phyloP scores from a whole-genome alignment of 1,139 yeast genomes.

The Diutina pseudorugosa region DNA sequence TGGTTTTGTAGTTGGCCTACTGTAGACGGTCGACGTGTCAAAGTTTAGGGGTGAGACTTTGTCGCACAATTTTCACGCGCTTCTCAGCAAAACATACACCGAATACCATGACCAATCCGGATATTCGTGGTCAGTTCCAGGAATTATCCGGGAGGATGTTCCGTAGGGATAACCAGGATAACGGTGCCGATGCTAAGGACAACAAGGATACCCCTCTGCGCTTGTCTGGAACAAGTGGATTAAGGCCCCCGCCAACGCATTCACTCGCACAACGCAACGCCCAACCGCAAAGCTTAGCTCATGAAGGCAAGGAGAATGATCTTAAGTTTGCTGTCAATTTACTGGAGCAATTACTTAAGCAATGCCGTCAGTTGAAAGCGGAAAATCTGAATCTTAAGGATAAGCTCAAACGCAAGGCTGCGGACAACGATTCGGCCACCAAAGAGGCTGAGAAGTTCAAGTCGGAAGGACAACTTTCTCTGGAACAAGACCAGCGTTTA shows the following conservation, averaged over 20 bases:
- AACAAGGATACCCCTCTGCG: neutral
- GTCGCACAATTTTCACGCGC: neutral
- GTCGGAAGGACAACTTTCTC: conserved; percentile 19
- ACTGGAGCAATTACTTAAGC: conserved; percentile 65
- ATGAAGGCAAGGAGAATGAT: conserved; percentile 45
- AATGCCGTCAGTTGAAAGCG: conserved; percentile 67
- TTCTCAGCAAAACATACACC: neutral
- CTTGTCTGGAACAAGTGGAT: neutral
- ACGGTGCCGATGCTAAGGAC: neutral
- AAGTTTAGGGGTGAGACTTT: neutral
- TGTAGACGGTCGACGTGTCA: neutral
- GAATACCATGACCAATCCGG: neutral
- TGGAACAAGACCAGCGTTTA: conserved; percentile 30
- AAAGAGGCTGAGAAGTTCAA: conserved; percentile 25
- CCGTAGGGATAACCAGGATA: neutral
- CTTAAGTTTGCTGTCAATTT: conserved; percentile 74
- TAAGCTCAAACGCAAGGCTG: conserved; percentile 31
- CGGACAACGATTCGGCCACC: conserved; percentile 19
- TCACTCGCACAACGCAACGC: neutral
- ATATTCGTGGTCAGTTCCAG: neutral
- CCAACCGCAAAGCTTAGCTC: conserved; percentile 21
- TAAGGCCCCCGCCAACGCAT: neutral
- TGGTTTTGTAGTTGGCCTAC: neutral
- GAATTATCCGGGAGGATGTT: neutral
- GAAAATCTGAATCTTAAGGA: conserved; percentile 46